Percentiles rank a stretch among this genome's conserved stretches.
phyloP scores from a whole-genome alignment of 352 stramenopile genomes.

The Phytophthora tentaculata region DNA sequence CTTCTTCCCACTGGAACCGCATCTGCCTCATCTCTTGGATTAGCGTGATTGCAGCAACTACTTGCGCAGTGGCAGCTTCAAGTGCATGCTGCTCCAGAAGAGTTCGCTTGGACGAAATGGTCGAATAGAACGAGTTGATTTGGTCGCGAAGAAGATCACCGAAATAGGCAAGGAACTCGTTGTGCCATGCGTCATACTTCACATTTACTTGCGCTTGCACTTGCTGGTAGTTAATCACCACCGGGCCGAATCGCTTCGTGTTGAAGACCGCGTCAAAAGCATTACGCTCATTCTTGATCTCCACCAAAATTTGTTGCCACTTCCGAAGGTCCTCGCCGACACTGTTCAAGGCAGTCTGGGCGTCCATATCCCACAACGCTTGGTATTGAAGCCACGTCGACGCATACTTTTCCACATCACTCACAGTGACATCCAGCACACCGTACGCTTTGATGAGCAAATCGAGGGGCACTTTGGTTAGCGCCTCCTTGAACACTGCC shows the following conservation, averaged over 20 bases:
- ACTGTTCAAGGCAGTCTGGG: slow-evolving; percentile 91
- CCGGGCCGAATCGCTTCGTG: slow-evolving; percentile 90
- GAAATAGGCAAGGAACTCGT: slow-evolving; percentile 97
- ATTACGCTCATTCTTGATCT: slow-evolving; percentile 95
- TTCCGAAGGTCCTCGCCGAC: slow-evolving; percentile 95
- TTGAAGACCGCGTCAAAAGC: slow-evolving; percentile 94
- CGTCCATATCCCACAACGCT: slow-evolving; percentile 98
- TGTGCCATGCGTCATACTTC: slow-evolving; percentile 99
- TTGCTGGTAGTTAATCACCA: slow-evolving; percentile 92
- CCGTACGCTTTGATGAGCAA: slow-evolving; percentile 82
- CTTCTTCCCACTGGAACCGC: slow-evolving; percentile 70
- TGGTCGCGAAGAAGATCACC: slow-evolving; percentile 93
- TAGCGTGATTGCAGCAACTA: slow-evolving; percentile 93
- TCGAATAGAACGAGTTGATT: slow-evolving; percentile 91
- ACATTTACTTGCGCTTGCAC: slow-evolving; percentile 95
- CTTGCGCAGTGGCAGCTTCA: slow-evolving; percentile 95
- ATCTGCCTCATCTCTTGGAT: slow-evolving; percentile 90
- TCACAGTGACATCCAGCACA: slow-evolving; percentile 76
- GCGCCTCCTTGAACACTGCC: slow-evolving; percentile 73
- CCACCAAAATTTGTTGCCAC: slow-evolving; percentile 97
- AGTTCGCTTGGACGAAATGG: slow-evolving; percentile 83
- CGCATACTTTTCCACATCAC: slow-evolving; percentile 93
- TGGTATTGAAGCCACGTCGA: slow-evolving; percentile 98
- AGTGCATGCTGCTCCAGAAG: slow-evolving; percentile 95
- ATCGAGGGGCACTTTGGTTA: slow-evolving; percentile 60